Conservation (phyloP, 2,329 filamentous ascomycete genomes). For the Xylariales sp. region DNA sequence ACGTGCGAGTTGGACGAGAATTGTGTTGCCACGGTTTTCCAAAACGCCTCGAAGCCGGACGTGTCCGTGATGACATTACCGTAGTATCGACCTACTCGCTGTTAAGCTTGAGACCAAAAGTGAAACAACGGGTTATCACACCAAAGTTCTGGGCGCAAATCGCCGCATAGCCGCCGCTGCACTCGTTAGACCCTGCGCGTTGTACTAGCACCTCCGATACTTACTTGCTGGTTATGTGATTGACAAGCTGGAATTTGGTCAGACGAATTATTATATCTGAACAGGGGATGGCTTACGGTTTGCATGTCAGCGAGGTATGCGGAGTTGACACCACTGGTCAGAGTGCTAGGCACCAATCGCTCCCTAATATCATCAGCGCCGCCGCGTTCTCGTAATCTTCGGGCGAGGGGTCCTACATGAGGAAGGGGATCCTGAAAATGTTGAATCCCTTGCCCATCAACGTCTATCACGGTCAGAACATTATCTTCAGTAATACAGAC, state of each 20-base stretch:
- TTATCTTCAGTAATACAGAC: too few relatives aligned
- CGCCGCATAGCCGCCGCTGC: background rate
- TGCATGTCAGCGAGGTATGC: slow-evolving; percentile 23
- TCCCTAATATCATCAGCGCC: slow-evolving; percentile 19
- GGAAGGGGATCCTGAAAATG: slow-evolving; percentile 51
- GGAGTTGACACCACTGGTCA: slow-evolving; percentile 31
- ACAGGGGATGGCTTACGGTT: slow-evolving; percentile 13
- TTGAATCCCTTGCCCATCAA: slow-evolving; percentile 50
- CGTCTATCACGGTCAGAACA: too few relatives aligned
- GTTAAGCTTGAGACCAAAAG: slow-evolving; percentile 2
- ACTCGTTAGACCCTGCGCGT: too few relatives aligned
- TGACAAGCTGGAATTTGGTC: too few relatives aligned
- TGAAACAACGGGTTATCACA: background rate
- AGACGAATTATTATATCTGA: background rate
- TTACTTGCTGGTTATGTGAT: too few relatives aligned
- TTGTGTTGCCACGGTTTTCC: slow-evolving; percentile 48
- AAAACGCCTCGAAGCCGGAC: slow-evolving; percentile 50
- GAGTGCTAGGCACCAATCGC: slow-evolving; percentile 1
- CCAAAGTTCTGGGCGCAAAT: background rate
- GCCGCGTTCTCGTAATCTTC: background rate
- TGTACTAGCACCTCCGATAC: too few relatives aligned
- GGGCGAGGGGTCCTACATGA: slow-evolving; percentile 32
- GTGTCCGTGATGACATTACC: slow-evolving; percentile 43
- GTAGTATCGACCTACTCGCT: slow-evolving; percentile 7
- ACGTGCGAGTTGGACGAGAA: slow-evolving; percentile 52